A percentile compares a stretch with the other conserved stretches of the same genome.
phyloP scores from a whole-genome alignment of 2,329 filamentous ascomycete genomes.

The Rosellinia necatrix region DNA sequence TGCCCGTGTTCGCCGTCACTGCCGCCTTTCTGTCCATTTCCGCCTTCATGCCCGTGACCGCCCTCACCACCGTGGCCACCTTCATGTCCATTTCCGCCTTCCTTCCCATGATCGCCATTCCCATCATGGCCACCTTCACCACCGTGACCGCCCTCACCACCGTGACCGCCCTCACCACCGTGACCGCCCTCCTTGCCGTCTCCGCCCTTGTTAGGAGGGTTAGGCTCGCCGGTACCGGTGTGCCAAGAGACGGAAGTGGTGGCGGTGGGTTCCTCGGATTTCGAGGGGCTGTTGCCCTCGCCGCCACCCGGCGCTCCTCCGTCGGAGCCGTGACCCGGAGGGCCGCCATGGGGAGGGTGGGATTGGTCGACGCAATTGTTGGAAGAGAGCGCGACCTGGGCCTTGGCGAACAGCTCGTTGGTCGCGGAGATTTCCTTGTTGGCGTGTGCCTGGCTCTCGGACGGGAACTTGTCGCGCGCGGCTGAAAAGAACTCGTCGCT shows the following conservation, averaged over 20 bases:
- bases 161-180: neutral
- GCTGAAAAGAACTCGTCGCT: conserved; percentile 23
- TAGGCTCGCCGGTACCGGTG: neutral
- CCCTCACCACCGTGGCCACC: too few species aligned
- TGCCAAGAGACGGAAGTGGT: conserved; percentile 11
- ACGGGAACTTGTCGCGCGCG: conserved; percentile 22
- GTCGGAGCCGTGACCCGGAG: too few species aligned
- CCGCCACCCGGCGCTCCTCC: too few species aligned
- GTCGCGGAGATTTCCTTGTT: conserved; percentile 6
- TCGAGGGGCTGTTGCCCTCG: too few species aligned
- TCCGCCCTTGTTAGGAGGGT: neutral
- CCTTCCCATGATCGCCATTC: neutral
- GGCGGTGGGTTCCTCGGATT: neutral
- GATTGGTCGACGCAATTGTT: conserved; percentile 20
- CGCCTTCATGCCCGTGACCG: too few species aligned
- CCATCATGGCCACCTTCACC: neutral
- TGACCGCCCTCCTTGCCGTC: neutral
- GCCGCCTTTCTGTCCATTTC: too few species aligned
- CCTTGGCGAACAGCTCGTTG: conserved; percentile 16
- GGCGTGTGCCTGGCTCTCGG: conserved; percentile 10
- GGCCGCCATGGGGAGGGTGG: neutral
- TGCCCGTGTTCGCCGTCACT: too few species aligned
- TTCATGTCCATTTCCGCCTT: too few species aligned
- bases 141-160: too few species aligned
- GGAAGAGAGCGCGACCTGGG: conserved; percentile 10